These are phyloP conservation scores for Pseudogymnoascus sp. DNA, from an alignment of 2,329 filamentous ascomycete genomes.

Conservation along the genomic window DNA sequence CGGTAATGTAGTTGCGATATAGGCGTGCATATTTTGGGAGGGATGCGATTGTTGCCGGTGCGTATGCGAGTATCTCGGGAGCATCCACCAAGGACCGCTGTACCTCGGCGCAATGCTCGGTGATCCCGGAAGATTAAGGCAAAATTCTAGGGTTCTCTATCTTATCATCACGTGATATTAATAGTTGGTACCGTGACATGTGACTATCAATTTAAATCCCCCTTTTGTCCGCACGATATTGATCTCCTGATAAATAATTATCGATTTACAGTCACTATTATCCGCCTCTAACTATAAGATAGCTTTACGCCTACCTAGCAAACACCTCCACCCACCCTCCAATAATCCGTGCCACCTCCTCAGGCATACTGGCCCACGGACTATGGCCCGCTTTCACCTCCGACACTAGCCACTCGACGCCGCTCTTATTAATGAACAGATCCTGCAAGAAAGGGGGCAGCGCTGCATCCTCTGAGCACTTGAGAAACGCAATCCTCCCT, in stretches of 20 bases:
- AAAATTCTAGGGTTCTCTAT: background rate
- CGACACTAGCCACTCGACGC: background rate
- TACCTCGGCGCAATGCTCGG: conserved; percentile 2
- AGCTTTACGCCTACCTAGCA: background rate
- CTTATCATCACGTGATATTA: background rate
- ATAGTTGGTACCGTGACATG: background rate
- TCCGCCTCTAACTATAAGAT: too few species aligned
- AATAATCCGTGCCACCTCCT: background rate
- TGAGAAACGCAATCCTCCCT: background rate
- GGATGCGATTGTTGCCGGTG: conserved; percentile 3
- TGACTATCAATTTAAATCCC: background rate
- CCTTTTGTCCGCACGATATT: background rate
- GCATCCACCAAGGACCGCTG: background rate
- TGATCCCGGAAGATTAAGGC: background rate
- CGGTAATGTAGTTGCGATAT: conserved; percentile 5
- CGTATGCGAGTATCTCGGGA: conserved; percentile 7
- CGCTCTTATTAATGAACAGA: background rate
- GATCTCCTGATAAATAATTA: too few species aligned
- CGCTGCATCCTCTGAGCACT: background rate
- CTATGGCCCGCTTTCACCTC: background rate
- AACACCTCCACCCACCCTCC: background rate
- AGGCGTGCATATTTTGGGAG: conserved; percentile 3
- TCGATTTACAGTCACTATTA: too few species aligned
- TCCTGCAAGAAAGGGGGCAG: background rate
- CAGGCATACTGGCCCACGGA: background rate